Conservation (phyloP, 202 grass and related monocot genomes). For the Panicum hallii region DNA sequence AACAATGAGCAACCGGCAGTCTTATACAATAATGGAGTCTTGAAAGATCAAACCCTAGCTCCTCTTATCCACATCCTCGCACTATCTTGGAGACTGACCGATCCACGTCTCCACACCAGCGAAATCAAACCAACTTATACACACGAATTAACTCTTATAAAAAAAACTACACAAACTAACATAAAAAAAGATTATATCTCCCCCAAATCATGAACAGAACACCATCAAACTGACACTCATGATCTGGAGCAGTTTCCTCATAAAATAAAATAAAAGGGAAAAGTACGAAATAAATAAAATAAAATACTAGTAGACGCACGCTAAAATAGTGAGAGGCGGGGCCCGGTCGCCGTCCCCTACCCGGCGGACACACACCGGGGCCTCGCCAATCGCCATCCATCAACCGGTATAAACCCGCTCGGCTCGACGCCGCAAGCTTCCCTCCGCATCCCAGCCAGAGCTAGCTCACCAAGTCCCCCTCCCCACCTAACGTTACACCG, state of each 20-base stretch:
- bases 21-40: not conserved
- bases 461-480: too few species aligned
- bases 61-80: not conserved
- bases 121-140: not conserved
- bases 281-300: not conserved
- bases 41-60: not conserved
- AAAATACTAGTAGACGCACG: not conserved
- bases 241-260: not conserved
- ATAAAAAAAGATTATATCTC: not conserved
- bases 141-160: not conserved
- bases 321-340: not conserved
- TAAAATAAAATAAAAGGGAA: not conserved
- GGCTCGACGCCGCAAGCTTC: not conserved
- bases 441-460: not conserved
- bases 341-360: not conserved
- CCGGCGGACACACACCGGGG: not conserved
- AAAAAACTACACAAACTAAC: too few species aligned
- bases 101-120: not conserved
- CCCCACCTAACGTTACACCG: conserved; percentile 25
- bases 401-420: conserved; percentile 15
- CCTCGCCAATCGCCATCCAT: not conserved
- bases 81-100: not conserved
- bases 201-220: not conserved
- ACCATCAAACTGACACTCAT: not conserved
- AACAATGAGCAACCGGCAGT: not conserved